Percentiles rank a stretch among this genome's conserved stretches.
phyloP scores from a whole-genome alignment of 805 yeast species.

The Saccharomyces cerevisiae region DNA sequence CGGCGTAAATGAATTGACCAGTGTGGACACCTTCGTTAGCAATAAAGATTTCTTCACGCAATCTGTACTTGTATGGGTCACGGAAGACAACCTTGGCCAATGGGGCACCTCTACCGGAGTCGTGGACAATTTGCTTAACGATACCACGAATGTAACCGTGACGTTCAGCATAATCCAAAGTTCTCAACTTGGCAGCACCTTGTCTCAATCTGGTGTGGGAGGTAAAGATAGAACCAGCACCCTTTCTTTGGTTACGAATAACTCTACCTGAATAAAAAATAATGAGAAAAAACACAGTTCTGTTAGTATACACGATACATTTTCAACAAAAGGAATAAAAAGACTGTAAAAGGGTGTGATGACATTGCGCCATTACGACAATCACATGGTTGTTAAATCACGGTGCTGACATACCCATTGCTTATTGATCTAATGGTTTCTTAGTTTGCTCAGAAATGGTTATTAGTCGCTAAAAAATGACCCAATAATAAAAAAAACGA shows the following conservation, averaged over 20 bases:
- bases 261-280: constrained; percentile 71
- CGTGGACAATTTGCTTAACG: constrained; percentile 97
- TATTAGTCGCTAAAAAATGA: background rate
- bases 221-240: constrained; percentile 99
- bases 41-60: constrained; percentile 96
- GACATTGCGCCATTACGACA: background rate
- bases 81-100: constrained; percentile 98
- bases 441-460: background rate
- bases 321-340: background rate
- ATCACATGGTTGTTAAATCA: background rate
- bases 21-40: constrained; percentile 99
- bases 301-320: constrained; percentile 7
- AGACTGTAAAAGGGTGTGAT: background rate
- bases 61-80: constrained; percentile 97
- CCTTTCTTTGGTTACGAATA: constrained; percentile 99
- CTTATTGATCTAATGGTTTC: constrained; percentile 29
- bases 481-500: background rate
- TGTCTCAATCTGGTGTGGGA: constrained; percentile 99
- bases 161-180: constrained; percentile 98
- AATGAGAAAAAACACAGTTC: background rate
- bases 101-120: constrained; percentile 99
- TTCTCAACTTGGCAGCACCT: constrained; percentile 99
- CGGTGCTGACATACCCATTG: constrained; percentile 30
- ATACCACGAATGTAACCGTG: constrained; percentile 99
- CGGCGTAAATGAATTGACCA: constrained; percentile 98